These are phyloP conservation scores for Candida sp. DNA, from an alignment of 1,139 yeast genomes.

Conservation along the genomic window DNA sequence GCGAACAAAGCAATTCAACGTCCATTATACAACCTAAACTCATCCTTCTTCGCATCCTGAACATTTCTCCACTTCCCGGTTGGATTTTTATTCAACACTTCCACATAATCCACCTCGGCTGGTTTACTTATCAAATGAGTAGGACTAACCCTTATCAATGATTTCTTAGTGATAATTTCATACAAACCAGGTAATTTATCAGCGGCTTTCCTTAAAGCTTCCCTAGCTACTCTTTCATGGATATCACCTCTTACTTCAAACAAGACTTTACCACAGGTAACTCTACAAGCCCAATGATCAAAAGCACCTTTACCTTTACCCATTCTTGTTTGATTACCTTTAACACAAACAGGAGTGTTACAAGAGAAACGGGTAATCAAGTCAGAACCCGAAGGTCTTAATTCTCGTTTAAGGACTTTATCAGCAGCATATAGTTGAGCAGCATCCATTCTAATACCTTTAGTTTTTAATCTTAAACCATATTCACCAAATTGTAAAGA, in stretches of 20 bases:
- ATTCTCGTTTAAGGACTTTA: constrained; percentile 74
- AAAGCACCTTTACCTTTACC: constrained; percentile 99
- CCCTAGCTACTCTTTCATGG: constrained; percentile 89
- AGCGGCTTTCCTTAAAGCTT: constrained; percentile 88
- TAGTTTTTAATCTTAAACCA: constrained; percentile 84
- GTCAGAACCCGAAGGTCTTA: constrained; percentile 69
- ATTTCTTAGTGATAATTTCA: constrained; percentile 72
- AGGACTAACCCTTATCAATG: constrained; percentile 73
- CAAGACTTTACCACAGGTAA: constrained; percentile 90
- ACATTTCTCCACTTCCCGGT: constrained; percentile 57
- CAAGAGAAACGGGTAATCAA: constrained; percentile 81
- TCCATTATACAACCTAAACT: constrained; percentile 54
- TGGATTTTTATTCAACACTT: constrained; percentile 57
- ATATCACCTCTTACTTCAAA: constrained; percentile 81
- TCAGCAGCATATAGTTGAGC: constrained; percentile 91
- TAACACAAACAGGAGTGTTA: constrained; percentile 86
- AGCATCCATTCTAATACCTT: constrained; percentile 86
- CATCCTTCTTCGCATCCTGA: constrained; percentile 41
- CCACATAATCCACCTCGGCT: constrained; percentile 50
- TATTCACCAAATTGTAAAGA: constrained; percentile 75
- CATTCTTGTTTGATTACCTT: constrained; percentile 99
- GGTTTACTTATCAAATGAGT: constrained; percentile 42
- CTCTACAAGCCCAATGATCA: constrained; percentile 96
- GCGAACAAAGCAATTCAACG: too few relatives aligned
- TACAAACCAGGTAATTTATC: constrained; percentile 90